Conservation (phyloP, 2,329 filamentous ascomycete species). For the Zelopaecilomyces penicillatus region DNA sequence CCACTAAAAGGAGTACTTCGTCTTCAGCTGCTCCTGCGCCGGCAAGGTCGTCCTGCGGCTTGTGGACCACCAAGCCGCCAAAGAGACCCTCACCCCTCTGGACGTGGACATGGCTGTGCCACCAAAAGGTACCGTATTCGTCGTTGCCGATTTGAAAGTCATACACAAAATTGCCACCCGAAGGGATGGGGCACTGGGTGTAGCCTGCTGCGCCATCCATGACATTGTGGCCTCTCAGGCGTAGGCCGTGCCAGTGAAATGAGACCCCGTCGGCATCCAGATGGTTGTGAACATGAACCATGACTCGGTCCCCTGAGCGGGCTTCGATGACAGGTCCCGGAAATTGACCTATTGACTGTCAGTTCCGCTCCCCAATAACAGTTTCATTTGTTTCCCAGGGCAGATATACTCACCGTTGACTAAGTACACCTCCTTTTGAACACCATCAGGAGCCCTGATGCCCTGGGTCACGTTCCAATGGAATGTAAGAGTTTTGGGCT, state of each 20-base stretch:
- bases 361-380: background rate
- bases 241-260: conserved; percentile 68
- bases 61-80: conserved; percentile 51
- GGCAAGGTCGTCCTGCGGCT: conserved; percentile 24
- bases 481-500: conserved; percentile 11
- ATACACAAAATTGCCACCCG: conserved; percentile 46
- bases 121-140: conserved; percentile 49
- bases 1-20: conserved; percentile 43
- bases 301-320: conserved; percentile 61
- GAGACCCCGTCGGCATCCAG: conserved; percentile 53
- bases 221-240: conserved; percentile 60
- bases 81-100: conserved; percentile 46
- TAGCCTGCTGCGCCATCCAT: conserved; percentile 54
- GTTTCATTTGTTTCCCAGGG: background rate
- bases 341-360: conserved; percentile 38
- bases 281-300: conserved; percentile 58
- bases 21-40: conserved; percentile 42
- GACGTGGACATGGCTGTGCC: conserved; percentile 48
- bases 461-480: conserved; percentile 15
- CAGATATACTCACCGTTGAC: conserved; percentile 13
- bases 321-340: conserved; percentile 62
- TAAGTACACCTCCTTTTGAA: conserved; percentile 17
- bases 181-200: conserved; percentile 42
- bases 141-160: conserved; percentile 45
- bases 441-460: conserved; percentile 13